Evolutionary conservation across 2,329 filamentous ascomycete genomes (phyloP), one percentile per base, ranked within the genome.

Genomic region (Cordyceps militaris): DNA sequence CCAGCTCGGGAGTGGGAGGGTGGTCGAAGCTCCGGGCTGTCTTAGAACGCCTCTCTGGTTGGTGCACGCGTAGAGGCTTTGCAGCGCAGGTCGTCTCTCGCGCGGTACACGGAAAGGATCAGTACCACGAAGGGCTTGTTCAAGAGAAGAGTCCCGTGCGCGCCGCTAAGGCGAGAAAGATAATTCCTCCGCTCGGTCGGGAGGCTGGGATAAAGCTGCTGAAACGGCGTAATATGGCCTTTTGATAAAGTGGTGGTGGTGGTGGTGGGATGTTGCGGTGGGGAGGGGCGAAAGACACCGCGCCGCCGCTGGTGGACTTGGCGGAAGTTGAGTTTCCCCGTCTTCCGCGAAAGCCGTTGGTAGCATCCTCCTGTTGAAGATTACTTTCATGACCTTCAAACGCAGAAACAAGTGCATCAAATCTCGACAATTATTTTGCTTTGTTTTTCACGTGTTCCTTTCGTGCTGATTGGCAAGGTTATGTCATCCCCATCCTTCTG

Each of bases 201-300:
- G 42, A 14, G 42, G 43, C 43, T 43, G 42, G 32, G 57, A 58
- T 58, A 58, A 58, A 32, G 57, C 57, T 58, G 44, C 50, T 54
- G 42, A 51, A 51, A 23, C 47, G 51, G 55, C 30, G 40, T 57
- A 46, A 51, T 44, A 51, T 51, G 46, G 49, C 49, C 42, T 58
- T 58, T 58, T 58, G 44, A 55, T 54, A 40, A 28, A 32, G 34
- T 19, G 10, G 24, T 28, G 42, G 40, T 52, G 47, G 57, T 58
- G 42, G 40, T 52, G 47, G 57, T 58, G 57, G 57, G 50, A 58
- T 58, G 57, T 49, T 58, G 57, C 57, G 56, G 57, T 58, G 57
- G 57, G 57, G 56, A 53, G 56, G 56, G 49, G 56, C 49, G 57
- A 49, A 44, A 57, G 36, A 51, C 47, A 32, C 57, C 32, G 34